Evolutionary conservation across 1,284 basidiomycete species (phyloP).

Genomic region (Stereum hirsutum): DNA sequence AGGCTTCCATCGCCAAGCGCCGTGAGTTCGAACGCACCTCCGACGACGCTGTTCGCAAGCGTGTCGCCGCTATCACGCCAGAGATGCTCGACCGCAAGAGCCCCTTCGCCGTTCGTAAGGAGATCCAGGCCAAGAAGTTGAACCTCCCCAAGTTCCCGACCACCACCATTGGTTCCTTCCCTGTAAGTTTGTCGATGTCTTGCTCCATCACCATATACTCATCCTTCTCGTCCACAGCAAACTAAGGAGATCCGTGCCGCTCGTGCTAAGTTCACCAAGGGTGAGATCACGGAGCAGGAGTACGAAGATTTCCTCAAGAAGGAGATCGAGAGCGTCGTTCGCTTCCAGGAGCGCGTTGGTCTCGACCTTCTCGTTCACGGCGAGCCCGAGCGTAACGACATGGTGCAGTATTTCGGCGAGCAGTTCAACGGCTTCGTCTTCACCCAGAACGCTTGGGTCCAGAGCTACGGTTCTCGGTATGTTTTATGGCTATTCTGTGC

Average conservation of each 20-base stretch:
- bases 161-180: conserved; percentile 98
- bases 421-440: conserved; percentile 94
- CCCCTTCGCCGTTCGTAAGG: conserved; percentile 83
- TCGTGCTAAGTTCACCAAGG: conserved; percentile 92
- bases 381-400: conserved; percentile 98
- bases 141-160: conserved; percentile 96
- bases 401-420: conserved; percentile 99
- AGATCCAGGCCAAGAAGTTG: conserved; percentile 85
- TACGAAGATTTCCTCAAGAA: conserved; percentile 99
- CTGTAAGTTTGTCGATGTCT: conserved; percentile 34
- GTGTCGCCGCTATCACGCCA: conserved; percentile 86
- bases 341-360: conserved; percentile 94
- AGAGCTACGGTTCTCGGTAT: conserved; percentile 90
- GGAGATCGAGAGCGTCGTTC: conserved; percentile 92
- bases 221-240: conserved; percentile 44
- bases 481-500: conserved; percentile 15
- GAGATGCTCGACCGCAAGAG: conserved; percentile 88
- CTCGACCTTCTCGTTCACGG: conserved; percentile 98
- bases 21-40: conserved; percentile 95
- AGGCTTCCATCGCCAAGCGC: conserved; percentile 86
- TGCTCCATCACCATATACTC: conserved; percentile 3
- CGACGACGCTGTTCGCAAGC: conserved; percentile 93
- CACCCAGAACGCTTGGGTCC: conserved; percentile 99
- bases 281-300: conserved; percentile 79
- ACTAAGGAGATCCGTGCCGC: conserved; percentile 98